Percentiles rank a stretch among this genome's conserved stretches.
Conservation (phyloP, 1,284 basidiomycete species). For the Vanrija sp. region DNA sequence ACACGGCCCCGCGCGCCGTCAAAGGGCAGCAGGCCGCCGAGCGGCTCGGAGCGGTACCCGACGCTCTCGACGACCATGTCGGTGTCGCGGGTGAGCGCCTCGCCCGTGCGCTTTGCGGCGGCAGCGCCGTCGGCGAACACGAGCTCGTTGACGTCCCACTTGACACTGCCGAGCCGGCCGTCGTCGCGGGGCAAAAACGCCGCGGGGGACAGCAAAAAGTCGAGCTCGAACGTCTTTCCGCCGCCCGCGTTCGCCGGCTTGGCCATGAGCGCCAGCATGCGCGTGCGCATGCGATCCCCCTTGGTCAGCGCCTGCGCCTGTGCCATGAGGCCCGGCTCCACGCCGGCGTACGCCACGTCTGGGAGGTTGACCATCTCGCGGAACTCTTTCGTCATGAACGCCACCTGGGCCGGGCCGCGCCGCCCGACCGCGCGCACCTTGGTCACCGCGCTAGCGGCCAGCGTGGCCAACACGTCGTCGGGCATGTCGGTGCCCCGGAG, state of each 20-base stretch:
- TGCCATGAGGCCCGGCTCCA: conserved; percentile 36
- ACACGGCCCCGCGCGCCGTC: conserved; percentile 45
- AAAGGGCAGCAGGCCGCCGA: conserved; percentile 47
- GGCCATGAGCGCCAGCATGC: conserved; percentile 51
- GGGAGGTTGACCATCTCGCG: conserved; percentile 81
- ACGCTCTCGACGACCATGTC: conserved; percentile 83
- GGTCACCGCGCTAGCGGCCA: conserved; percentile 56
- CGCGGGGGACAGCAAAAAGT: conserved; percentile 71
- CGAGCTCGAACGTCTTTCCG: conserved; percentile 68
- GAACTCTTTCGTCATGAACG: conserved; percentile 92
- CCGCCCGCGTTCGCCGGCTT: conserved; percentile 17
- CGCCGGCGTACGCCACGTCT: conserved; percentile 53
- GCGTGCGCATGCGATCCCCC: conserved; percentile 50
- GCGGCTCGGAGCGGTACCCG: conserved; percentile 74
- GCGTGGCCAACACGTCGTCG: conserved; percentile 64
- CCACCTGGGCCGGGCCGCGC: conserved; percentile 81
- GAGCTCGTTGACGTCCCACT: conserved; percentile 42
- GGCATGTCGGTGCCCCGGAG: conserved; percentile 79
- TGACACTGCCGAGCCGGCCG: conserved; percentile 45
- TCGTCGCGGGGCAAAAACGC: conserved; percentile 48
- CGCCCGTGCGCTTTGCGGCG: conserved; percentile 62
- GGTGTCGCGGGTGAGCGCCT: conserved; percentile 57
- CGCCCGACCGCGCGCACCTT: conserved; percentile 81
- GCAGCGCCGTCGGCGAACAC: conserved; percentile 15
- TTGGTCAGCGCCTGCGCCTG: conserved; percentile 45